Conservation (phyloP, 148 eudicot species). For the Suaeda aralocaspica region DNA sequence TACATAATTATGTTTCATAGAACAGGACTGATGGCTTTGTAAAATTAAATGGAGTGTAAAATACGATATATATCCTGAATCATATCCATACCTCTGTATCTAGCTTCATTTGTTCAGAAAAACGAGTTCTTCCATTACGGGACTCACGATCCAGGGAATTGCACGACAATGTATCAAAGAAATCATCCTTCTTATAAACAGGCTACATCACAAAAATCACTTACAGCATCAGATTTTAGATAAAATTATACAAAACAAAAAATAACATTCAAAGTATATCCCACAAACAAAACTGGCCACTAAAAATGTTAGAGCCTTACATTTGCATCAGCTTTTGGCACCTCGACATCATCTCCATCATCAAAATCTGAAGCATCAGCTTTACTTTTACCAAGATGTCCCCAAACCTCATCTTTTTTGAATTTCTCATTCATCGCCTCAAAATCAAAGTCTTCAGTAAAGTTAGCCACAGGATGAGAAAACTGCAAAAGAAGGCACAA, state of each 20-base stretch:
- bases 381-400: conserved; percentile 52
- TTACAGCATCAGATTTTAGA: conserved; percentile 3
- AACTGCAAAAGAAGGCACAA: conserved; percentile 28
- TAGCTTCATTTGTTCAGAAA: conserved; percentile 51
- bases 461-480: conserved; percentile 32
- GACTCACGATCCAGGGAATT: conserved; percentile 34
- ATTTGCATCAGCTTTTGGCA: conserved; percentile 23
- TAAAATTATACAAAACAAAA: neutral
- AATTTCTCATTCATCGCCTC: conserved; percentile 72
- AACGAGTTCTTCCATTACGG: conserved; percentile 43
- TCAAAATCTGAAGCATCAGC: conserved; percentile 20
- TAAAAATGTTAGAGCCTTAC: conserved; percentile 11
- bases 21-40: neutral
- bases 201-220: conserved; percentile 35
- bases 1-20: neutral
- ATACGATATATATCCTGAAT: conserved; percentile 4
- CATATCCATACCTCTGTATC: conserved; percentile 49
- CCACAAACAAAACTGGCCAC: no score
- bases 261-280: neutral
- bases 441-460: conserved; percentile 60
- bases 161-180: conserved; percentile 64
- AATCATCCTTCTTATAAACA: conserved; percentile 64
- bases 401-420: conserved; percentile 73
- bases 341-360: conserved; percentile 32
- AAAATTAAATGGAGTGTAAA: no score